Evolutionary conservation across 768 basidiomycete genomes (phyloP), one percentile per base, ranked within the genome.

Genomic region (Podaxis sp.): DNA sequence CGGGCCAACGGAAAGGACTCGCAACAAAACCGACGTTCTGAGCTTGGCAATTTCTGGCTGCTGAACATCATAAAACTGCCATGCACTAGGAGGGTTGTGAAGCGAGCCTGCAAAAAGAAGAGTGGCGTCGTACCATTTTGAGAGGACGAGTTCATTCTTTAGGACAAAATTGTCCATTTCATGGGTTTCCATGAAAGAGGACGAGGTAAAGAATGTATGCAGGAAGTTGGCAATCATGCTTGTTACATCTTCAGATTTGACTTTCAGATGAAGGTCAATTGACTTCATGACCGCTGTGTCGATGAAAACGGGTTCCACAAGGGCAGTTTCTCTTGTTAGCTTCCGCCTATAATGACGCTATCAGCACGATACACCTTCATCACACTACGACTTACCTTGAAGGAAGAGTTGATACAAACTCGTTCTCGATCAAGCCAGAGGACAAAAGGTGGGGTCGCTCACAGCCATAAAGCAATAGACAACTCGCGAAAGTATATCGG

Each of bases 111-210:
- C 38, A 37, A 24, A 50, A 24, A 29, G 52, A 2, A 43, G 43
- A 9, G 8, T 46, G 51, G 11, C 29, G 8, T 57, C 79, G 62
- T 69, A 91, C 90, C 89, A 90, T 29, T 75, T 71, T 25, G 81
- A 79, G n/a, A 93, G 74, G 17, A 84, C 69, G 46, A 73, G 72
- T 12, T 82, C 85, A 65, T 90, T 89, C 52, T 83, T 80, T 36
- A 90, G 70, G 33, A 91, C 80, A 66, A 91, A 90, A 69, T 90
- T 89, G 67, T 90, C 89, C 2, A 88, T 78, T 72, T 90, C 90
- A 65, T 88, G 82, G 0, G 83, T 70, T 66, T 89, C 87, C 59
- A 92, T 69, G 43, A 84, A 80, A 1, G 84, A 79, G 2, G 87
- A 82, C 46, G 87, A 81, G 41, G 78, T 82, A 40, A 88, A 71